Percentiles rank a stretch among this genome's conserved stretches.
phyloP scores from a whole-genome alignment of 139 green algal species.

The Mesostigma viride region DNA sequence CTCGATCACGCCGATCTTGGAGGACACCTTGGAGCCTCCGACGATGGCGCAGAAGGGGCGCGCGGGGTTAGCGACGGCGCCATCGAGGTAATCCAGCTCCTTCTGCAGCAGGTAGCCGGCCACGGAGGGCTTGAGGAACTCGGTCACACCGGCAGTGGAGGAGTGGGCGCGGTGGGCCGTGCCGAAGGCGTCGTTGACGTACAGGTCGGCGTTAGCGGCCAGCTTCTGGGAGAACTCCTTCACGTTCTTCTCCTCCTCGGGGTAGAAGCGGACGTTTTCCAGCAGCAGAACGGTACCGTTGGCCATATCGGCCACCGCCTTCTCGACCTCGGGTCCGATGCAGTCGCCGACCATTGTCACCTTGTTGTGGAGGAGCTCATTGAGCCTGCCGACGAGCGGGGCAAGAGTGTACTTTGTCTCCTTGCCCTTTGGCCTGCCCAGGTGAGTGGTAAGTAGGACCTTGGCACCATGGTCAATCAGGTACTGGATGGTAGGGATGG shows the following conservation, averaged over 20 bases:
- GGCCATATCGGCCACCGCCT: slow-evolving; percentile 49
- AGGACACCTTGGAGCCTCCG: slow-evolving; percentile 94
- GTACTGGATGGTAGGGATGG: slow-evolving; percentile 84
- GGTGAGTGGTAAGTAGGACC: slow-evolving; percentile 88
- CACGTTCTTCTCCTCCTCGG: slow-evolving; percentile 95
- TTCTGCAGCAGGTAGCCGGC: slow-evolving; percentile 91
- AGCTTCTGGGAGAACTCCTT: slow-evolving; percentile 88
- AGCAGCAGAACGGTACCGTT: slow-evolving; percentile 58
- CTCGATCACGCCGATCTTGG: slow-evolving; percentile 99
- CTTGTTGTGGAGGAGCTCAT: slow-evolving; percentile 69
- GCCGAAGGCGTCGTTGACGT: slow-evolving; percentile 98
- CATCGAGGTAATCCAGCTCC: slow-evolving; percentile 89
- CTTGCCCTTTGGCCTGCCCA: slow-evolving; percentile 92
- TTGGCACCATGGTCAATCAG: slow-evolving; percentile 92
- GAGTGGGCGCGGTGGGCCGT: slow-evolving; percentile 94
- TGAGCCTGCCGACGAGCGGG: slow-evolving; percentile 65
- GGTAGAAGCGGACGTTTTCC: slow-evolving; percentile 44
- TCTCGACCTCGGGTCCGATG: slow-evolving; percentile 76
- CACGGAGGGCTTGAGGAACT: slow-evolving; percentile 48
- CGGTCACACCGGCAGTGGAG: slow-evolving; percentile 94
- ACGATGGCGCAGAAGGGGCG: slow-evolving; percentile 94
- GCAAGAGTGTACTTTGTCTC: slow-evolving; percentile 90
- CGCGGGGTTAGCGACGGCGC: slow-evolving; percentile 77
- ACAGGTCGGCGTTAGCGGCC: slow-evolving; percentile 81
- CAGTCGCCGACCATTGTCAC: slow-evolving; percentile 90